phyloP scores from a whole-genome alignment of 2,329 filamentous ascomycete species.

The Colletotrichum nymphaeae region DNA sequence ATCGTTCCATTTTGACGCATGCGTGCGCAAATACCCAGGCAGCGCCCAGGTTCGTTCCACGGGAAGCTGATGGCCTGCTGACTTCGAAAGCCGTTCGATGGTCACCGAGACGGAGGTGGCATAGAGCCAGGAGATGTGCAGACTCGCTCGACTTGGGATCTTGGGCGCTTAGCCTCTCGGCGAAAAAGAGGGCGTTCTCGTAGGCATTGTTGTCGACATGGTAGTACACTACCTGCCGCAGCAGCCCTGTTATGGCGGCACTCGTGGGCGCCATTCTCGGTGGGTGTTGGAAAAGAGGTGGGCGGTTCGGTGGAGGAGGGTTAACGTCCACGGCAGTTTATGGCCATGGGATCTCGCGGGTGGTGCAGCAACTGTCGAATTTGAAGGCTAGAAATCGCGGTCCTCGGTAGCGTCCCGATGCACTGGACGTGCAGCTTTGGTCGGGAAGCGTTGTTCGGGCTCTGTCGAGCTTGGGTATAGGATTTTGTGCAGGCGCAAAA shows the following conservation, averaged over 20 bases:
- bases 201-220: slow-evolving; percentile 90
- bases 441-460: slow-evolving; percentile 14
- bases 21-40: slow-evolving; percentile 92
- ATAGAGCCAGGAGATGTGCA: slow-evolving; percentile 84
- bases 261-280: slow-evolving; percentile 64
- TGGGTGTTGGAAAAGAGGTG: slow-evolving; percentile 2
- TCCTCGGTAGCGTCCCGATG: slow-evolving; percentile 3
- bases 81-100: slow-evolving; percentile 87
- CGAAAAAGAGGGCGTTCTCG: slow-evolving; percentile 93
- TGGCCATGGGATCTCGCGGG: slow-evolving; percentile 31
- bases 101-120: slow-evolving; percentile 85
- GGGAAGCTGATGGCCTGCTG: slow-evolving; percentile 76
- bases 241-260: slow-evolving; percentile 60
- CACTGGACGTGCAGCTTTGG: slow-evolving; percentile 12
- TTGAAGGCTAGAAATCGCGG: slow-evolving; percentile 21
- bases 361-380: background rate
- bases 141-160: slow-evolving; percentile 86
- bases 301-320: slow-evolving; percentile 15
- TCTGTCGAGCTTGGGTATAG: slow-evolving; percentile 28
- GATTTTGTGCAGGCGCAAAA: slow-evolving; percentile 25
- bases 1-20: slow-evolving; percentile 82
- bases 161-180: slow-evolving; percentile 85
- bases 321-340: slow-evolving; percentile 31
- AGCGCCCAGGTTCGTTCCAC: slow-evolving; percentile 84
- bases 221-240: slow-evolving; percentile 72